These are phyloP conservation scores for Emmonsiellopsis sp. DNA, from an alignment of 2,329 filamentous ascomycete species.

Conservation along the genomic window DNA sequence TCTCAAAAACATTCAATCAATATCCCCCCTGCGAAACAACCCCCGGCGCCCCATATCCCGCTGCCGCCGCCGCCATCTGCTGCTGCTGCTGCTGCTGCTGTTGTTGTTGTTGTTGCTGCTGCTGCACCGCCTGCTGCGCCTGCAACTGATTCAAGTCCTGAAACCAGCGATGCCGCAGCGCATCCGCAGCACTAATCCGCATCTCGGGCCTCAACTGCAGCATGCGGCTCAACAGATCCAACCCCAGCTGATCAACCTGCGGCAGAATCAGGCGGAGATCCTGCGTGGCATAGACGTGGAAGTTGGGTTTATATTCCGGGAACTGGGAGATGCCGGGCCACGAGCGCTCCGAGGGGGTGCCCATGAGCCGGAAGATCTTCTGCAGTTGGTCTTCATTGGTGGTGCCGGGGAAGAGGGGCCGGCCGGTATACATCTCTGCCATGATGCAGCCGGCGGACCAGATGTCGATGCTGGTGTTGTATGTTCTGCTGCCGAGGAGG, in stretches of 20 bases:
- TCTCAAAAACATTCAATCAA: constrained; percentile 3
- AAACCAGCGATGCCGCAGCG: constrained; percentile 90
- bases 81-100: constrained; percentile 20
- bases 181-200: constrained; percentile 77
- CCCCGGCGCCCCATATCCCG: constrained; percentile 24
- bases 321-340: constrained; percentile 94
- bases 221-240: constrained; percentile 84
- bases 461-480: constrained; percentile 99
- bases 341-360: constrained; percentile 85
- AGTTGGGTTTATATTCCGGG: constrained; percentile 94
- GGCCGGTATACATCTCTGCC: constrained; percentile 98
- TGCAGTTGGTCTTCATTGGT: constrained; percentile 97
- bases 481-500: constrained; percentile 83
- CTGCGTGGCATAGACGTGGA: constrained; percentile 89
- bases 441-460: constrained; percentile 99
- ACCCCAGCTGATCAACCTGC: constrained; percentile 76
- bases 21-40: constrained; percentile 19
- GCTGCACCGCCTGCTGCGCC: constrained; percentile 32
- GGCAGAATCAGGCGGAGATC: constrained; percentile 79
- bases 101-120: constrained; percentile 27
- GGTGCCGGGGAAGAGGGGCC: constrained; percentile 90
- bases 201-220: constrained; percentile 87
- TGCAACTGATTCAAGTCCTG: constrained; percentile 50
- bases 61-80: constrained; percentile 23
- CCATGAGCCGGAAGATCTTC: constrained; percentile 98